Percentiles rank a stretch among this genome's conserved stretches.
These are phyloP conservation scores for Kalmusia sp. DNA, from an alignment of 2,329 filamentous ascomycete species.

Conservation along the genomic window DNA sequence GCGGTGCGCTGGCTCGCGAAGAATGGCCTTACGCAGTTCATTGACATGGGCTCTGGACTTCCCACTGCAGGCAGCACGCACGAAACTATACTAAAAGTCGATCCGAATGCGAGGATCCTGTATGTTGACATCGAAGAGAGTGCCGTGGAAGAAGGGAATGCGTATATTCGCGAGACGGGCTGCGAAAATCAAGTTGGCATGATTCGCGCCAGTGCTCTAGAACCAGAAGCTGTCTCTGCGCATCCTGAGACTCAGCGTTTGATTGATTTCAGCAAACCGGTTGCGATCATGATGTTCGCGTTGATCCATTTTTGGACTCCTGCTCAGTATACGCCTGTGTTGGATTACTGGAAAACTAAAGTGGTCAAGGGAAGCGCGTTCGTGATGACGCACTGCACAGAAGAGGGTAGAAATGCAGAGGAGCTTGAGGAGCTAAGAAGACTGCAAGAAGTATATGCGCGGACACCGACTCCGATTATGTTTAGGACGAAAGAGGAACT, in stretches of 20 bases:
- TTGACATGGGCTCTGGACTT: conserved; percentile 18
- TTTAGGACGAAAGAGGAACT: conserved; percentile 7
- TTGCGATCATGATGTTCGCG: conserved; percentile 13
- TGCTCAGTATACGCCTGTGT: conserved; percentile 7
- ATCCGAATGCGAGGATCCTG: conserved; percentile 7
- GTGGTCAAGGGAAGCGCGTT: conserved; percentile 13
- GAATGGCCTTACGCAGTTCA: conserved; percentile 16
- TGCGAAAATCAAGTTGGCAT: conserved; percentile 7
- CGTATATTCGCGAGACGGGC: conserved; percentile 4
- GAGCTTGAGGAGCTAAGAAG: neutral
- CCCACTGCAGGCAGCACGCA: conserved; percentile 15
- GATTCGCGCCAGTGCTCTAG: conserved; percentile 9
- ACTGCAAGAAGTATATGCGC: neutral
- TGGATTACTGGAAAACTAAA: conserved; percentile 8
- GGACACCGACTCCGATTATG: conserved; percentile 3
- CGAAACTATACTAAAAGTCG: conserved; percentile 8
- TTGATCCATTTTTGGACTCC: conserved; percentile 11
- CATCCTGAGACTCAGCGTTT: conserved; percentile 10
- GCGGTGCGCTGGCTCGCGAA: conserved; percentile 10
- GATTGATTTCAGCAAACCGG: conserved; percentile 16
- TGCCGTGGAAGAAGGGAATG: conserved; percentile 8
- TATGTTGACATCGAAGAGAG: conserved; percentile 16
- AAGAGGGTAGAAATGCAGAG: conserved; percentile 7
- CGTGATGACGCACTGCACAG: conserved; percentile 12
- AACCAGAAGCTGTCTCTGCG: conserved; percentile 8